Conservation (phyloP, 2,329 filamentous ascomycete species). For the Byssoonygena ceratinophila region DNA sequence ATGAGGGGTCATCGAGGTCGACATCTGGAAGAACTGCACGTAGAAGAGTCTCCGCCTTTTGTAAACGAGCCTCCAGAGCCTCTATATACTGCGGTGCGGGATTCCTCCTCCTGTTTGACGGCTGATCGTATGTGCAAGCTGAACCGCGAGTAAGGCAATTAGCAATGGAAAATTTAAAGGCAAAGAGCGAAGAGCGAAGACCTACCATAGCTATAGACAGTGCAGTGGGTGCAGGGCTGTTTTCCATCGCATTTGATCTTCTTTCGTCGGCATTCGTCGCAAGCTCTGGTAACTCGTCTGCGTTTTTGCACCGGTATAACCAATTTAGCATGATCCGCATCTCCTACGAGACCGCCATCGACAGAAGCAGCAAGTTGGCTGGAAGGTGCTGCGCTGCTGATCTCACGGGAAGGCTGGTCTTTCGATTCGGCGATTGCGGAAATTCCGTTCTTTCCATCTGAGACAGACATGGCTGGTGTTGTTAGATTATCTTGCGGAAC, state of each 20-base stretch:
- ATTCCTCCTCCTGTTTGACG: conserved; percentile 81
- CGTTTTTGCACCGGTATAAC: conserved; percentile 58
- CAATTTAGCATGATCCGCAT: conserved; percentile 24
- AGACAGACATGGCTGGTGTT: neutral
- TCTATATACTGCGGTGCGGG: conserved; percentile 89
- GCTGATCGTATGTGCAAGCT: conserved; percentile 96
- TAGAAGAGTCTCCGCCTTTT: conserved; percentile 70
- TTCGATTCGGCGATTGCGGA: neutral
- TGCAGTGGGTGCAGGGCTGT: conserved; percentile 88
- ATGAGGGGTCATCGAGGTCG: conserved; percentile 71
- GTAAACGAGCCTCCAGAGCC: conserved; percentile 69
- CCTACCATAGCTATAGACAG: conserved; percentile 94
- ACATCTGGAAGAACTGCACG: conserved; percentile 72
- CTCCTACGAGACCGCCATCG: conserved; percentile 18
- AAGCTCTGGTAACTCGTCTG: conserved; percentile 66
- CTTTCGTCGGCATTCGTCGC: conserved; percentile 72
- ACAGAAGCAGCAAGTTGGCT: neutral
- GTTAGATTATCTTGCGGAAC: conserved; percentile 12
- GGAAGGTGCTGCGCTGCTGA: neutral
- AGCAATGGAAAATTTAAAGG: neutral
- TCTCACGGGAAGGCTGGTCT: neutral
- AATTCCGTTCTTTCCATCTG: conserved; percentile 4
- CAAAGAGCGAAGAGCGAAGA: neutral
- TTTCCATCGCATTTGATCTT: conserved; percentile 84
- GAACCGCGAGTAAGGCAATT: neutral